These are phyloP conservation scores for Plasmodium fragile DNA, from an alignment of 169 alveolate species.

Conservation along the genomic window DNA sequence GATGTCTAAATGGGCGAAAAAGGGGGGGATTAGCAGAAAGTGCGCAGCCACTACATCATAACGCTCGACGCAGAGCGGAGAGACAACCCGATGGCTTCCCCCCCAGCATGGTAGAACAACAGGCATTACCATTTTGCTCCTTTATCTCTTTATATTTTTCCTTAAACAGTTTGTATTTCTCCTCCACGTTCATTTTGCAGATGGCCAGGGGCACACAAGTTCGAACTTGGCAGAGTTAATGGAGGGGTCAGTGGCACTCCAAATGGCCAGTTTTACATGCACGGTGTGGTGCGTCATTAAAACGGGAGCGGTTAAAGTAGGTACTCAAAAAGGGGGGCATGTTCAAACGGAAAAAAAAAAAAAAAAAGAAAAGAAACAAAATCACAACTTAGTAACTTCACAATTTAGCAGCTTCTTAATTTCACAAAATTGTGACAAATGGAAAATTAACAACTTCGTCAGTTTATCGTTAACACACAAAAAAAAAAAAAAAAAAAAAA, in stretches of 20 bases:
- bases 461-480: not conserved
- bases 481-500: not conserved
- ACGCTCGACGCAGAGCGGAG: not conserved
- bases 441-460: constrained; percentile 11
- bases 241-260: not conserved
- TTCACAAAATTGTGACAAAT: not conserved
- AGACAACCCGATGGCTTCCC: not conserved
- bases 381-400: not conserved
- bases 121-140: constrained; percentile 71
- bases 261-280: not conserved
- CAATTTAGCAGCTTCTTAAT: not conserved
- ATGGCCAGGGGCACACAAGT: not conserved
- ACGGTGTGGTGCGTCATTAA: not conserved
- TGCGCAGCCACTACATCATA: not conserved
- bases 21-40: not conserved
- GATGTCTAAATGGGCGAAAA: constrained; percentile 34
- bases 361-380: constrained; percentile 2
- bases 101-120: not conserved
- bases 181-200: constrained; percentile 61
- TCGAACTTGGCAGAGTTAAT: not conserved
- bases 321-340: constrained; percentile 7
- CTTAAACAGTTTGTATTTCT: constrained; percentile 61
- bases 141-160: constrained; percentile 75
- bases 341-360: not conserved
- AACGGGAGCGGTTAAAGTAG: not conserved